Evolutionary conservation across 768 basidiomycete species (phyloP), one percentile per base, ranked within the genome.

Genomic region (Lactarius akahatsu): DNA sequence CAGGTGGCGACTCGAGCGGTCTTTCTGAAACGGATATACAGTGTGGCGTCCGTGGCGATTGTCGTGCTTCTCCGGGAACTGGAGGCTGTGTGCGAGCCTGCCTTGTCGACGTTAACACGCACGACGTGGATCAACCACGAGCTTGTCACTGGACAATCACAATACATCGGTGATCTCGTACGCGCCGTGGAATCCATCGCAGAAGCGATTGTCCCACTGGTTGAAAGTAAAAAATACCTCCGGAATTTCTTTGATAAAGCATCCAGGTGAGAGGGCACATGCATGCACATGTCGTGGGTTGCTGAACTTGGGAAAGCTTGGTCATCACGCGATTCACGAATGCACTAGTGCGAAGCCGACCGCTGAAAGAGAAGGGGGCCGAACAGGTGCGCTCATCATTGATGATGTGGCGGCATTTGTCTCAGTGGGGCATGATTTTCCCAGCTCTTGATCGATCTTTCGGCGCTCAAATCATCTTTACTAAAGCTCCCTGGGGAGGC

Each of bases 191-290:
- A 93, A 70, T 85, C 88, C 72, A 86, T 95, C 9, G 81, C 88
- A 3, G 93, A 92, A 57, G 78, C 82, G 15, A 85, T 96, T 61
- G 88, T 90, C 67, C 88, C 90, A 3, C 81, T 90, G 10, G 82
- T 98, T 11, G 95, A 98, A 76, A 92, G 94, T 72, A 97, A 97
- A 83, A 97, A 94, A 74, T 98, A 96, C 76, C 74, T 94, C 52
- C 82, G 94, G 62, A 99, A 96, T 77, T 86, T 96, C 75, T 86
- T 95, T 60, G 97, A 99, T 74, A 98, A 97, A 76, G 89, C 90
- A 10, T 90, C 91, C 64, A 93, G 91, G 96, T 97, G 62, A 66
- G 80, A 52, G 26, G 23, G 6, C 73, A 41, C 23, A 10, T 41
- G 38, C 30, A 30, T 43, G 34, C 13, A 52, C 41, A 41, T 10